phyloP scores from a whole-genome alignment of 768 basidiomycete genomes.

The Rossbeevera mucosa region DNA sequence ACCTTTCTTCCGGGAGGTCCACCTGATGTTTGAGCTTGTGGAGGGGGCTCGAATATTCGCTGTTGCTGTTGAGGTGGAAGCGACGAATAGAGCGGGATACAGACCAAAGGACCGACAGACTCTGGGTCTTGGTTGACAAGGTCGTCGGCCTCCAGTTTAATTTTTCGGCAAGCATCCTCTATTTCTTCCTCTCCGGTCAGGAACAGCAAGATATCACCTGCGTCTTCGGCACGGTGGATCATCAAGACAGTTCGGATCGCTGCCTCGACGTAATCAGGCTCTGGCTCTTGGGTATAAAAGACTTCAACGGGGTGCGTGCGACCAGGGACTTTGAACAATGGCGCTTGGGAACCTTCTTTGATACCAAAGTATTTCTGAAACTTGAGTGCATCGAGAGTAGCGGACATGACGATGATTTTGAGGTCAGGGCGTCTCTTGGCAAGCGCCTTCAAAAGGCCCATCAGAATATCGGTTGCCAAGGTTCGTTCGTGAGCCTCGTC shows the following conservation, averaged over 20 bases:
- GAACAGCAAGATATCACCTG: slow-evolving; percentile 91
- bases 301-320: slow-evolving; percentile 95
- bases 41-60: slow-evolving; percentile 90
- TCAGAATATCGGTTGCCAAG: slow-evolving; percentile 94
- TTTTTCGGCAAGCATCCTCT: slow-evolving; percentile 91
- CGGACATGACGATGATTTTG: slow-evolving; percentile 98
- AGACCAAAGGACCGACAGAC: slow-evolving; percentile 79
- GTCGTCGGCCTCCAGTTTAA: slow-evolving; percentile 87
- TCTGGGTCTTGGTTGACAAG: slow-evolving; percentile 65
- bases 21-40: slow-evolving; percentile 50
- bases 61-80: slow-evolving; percentile 94
- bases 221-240: slow-evolving; percentile 95
- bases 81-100: slow-evolving; percentile 92
- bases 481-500: slow-evolving; percentile 99
- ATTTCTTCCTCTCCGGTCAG: slow-evolving; percentile 98
- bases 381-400: slow-evolving; percentile 93
- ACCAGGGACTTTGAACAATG: slow-evolving; percentile 87
- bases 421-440: slow-evolving; percentile 79
- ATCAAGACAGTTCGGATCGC: slow-evolving; percentile 94
- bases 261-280: slow-evolving; percentile 95
- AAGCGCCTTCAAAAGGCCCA: slow-evolving; percentile 90
- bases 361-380: slow-evolving; percentile 91
- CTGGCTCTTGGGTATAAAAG: slow-evolving; percentile 88
- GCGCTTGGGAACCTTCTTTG: slow-evolving; percentile 44
- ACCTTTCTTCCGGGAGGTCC: slow-evolving; percentile 90